These are phyloP conservation scores for Viridothelium virens DNA, from an alignment of 495 filamentous ascomycete genomes.

Conservation along the genomic window DNA sequence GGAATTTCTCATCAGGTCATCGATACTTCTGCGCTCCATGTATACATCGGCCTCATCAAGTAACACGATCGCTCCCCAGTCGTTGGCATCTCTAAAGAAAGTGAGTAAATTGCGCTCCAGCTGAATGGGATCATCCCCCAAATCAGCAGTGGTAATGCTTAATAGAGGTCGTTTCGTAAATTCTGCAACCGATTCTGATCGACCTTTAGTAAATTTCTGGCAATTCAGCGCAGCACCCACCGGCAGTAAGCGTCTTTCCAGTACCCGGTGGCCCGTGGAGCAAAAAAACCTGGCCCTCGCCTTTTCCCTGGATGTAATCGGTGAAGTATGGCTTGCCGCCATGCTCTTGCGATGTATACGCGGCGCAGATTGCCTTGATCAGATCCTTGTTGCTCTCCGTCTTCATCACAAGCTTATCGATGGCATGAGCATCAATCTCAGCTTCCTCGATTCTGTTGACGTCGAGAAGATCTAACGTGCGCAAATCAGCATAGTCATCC, in stretches of 20 bases:
- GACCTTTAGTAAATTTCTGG: neutral
- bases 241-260: slow-evolving; percentile 4
- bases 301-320: neutral
- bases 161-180: neutral
- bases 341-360: neutral
- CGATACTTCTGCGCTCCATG: neutral
- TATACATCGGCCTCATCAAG: neutral
- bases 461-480: neutral
- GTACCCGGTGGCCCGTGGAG: slow-evolving; percentile 10
- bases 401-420: neutral
- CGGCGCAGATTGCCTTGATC: neutral
- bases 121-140: neutral
- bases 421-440: neutral
- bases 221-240: neutral
- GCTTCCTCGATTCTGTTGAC: neutral
- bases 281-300: slow-evolving; percentile 1
- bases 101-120: neutral
- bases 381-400: neutral
- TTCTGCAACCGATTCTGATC: neutral
- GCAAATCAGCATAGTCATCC: neutral
- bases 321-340: neutral
- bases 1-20: neutral
- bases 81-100: neutral
- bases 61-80: neutral
- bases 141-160: neutral